Conservation (phyloP, 164 flowering plant genomes). For the Tetracentron sinense region DNA sequence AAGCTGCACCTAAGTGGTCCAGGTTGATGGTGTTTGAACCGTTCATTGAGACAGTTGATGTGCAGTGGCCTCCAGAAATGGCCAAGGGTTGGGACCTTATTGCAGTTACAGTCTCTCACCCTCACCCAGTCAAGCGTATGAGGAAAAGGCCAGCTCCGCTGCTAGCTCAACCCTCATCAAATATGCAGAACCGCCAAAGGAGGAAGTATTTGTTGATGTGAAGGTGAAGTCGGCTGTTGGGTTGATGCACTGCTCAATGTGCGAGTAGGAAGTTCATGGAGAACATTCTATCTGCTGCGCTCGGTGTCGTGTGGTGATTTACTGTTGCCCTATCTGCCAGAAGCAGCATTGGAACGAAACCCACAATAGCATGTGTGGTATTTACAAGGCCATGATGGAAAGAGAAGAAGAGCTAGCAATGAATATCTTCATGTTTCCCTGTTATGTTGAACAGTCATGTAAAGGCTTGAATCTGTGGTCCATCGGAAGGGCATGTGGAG, state of each 20-base stretch:
- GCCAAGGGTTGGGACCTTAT: slow-evolving; percentile 47
- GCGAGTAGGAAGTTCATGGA: slow-evolving; percentile 45
- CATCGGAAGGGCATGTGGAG: slow-evolving; percentile 68
- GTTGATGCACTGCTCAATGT: slow-evolving; percentile 43
- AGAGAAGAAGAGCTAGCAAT: slow-evolving; percentile 58
- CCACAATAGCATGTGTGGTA: slow-evolving; percentile 49
- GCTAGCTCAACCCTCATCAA: slow-evolving; percentile 47
- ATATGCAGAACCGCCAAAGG: slow-evolving; percentile 31
- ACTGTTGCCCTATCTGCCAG: slow-evolving; percentile 49
- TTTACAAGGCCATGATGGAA: slow-evolving; percentile 62
- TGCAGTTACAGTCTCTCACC: slow-evolving; percentile 65
- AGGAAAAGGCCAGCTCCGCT: slow-evolving; percentile 37
- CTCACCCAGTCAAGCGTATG: slow-evolving; percentile 64
- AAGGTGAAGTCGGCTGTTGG: slow-evolving; percentile 18
- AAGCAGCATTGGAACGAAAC: slow-evolving; percentile 57
- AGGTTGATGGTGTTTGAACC: slow-evolving; percentile 42
- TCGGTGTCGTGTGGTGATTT: slow-evolving; percentile 44
- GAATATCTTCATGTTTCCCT: slow-evolving; percentile 50
- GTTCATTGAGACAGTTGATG: slow-evolving; percentile 75
- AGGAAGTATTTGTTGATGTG: slow-evolving; percentile 29
- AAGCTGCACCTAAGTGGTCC: slow-evolving; percentile 40
- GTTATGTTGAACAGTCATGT: slow-evolving; percentile 47
- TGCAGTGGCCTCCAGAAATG: slow-evolving; percentile 69
- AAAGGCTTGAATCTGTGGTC: slow-evolving; percentile 53
- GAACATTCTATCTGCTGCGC: slow-evolving; percentile 50